Evolutionary conservation across 768 basidiomycete genomes (phyloP).

Genomic region (Tephrocybe sp.): DNA sequence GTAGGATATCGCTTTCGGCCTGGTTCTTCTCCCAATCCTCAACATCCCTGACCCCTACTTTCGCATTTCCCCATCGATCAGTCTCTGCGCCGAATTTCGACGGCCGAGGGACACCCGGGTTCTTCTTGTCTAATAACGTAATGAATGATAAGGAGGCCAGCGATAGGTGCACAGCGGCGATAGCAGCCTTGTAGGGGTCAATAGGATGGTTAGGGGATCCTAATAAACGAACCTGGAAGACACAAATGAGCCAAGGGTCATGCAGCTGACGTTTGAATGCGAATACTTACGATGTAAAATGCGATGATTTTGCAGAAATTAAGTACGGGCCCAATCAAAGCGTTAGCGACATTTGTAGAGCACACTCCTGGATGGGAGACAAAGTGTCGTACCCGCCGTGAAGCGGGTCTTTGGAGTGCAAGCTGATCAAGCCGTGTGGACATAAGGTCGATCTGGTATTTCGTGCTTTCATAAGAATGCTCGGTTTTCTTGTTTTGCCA

Average conservation of each 20-base stretch:
- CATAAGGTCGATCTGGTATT: conserved; percentile 77
- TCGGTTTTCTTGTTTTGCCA: conserved; percentile 65
- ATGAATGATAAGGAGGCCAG: conserved; percentile 56
- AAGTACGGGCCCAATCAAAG: conserved; percentile 42
- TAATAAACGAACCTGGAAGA: conserved; percentile 58
- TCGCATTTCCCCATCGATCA: conserved; percentile 52
- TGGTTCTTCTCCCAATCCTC: conserved; percentile 50
- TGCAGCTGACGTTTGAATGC: not conserved
- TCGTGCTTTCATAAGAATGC: conserved; percentile 67
- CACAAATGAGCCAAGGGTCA: conserved; percentile 1
- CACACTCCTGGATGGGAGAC: conserved; percentile 69
- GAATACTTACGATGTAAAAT: conserved; percentile 61
- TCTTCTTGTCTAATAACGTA: conserved; percentile 29
- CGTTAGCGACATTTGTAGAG: conserved; percentile 56
- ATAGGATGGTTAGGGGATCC: conserved; percentile 72
- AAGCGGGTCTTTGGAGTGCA: conserved; percentile 27
- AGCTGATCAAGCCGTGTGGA: conserved; percentile 49
- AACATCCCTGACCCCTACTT: conserved; percentile 48
- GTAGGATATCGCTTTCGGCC: conserved; percentile 42
- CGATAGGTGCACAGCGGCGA: conserved; percentile 62
- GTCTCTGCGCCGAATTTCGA: conserved; percentile 56
- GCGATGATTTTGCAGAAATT: conserved; percentile 46
- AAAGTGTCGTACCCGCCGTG: conserved; percentile 50
- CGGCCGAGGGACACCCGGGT: conserved; percentile 26
- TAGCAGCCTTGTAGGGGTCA: conserved; percentile 57